These are phyloP conservation scores for Cryptococcus sp. DNA, from an alignment of 1,284 basidiomycete species.

Conservation along the genomic window DNA sequence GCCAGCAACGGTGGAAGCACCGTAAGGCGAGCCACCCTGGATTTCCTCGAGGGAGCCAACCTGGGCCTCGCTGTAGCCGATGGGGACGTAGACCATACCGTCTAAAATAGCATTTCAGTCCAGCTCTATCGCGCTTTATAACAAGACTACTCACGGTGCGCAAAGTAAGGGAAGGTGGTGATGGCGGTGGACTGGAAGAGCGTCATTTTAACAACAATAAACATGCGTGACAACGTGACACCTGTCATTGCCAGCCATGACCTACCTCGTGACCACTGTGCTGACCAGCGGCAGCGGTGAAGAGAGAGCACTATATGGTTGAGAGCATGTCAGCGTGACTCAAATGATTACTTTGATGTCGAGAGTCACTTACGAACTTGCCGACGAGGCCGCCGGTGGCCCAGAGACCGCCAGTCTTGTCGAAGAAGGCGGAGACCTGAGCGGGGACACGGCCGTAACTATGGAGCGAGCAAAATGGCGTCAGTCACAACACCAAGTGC, in stretches of 20 bases:
- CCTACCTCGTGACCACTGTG: slow-evolving; percentile 53
- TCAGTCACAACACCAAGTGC: neutral
- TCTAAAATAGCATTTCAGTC: slow-evolving; percentile 7
- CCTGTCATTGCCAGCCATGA: neutral
- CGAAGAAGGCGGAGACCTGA: slow-evolving; percentile 60
- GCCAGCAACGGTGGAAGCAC: slow-evolving; percentile 68
- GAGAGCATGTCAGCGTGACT: too few species aligned
- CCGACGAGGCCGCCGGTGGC: slow-evolving; percentile 65
- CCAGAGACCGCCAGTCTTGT: slow-evolving; percentile 76
- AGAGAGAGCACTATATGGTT: slow-evolving; percentile 12
- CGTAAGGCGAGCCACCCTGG: slow-evolving; percentile 67
- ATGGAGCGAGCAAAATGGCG: neutral
- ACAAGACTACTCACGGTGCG: slow-evolving; percentile 58
- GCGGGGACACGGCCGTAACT: slow-evolving; percentile 58
- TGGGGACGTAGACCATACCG: slow-evolving; percentile 63
- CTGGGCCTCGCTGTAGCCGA: slow-evolving; percentile 66
- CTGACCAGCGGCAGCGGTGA: slow-evolving; percentile 44
- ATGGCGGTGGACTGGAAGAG: slow-evolving; percentile 59
- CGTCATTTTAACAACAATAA: neutral
- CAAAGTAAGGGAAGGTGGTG: slow-evolving; percentile 68
- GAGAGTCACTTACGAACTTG: slow-evolving; percentile 63
- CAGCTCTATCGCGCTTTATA: neutral
- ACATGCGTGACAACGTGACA: too few species aligned
- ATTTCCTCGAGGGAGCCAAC: slow-evolving; percentile 58
- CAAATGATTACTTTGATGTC: neutral